Conservation (phyloP, 148 eudicot genomes). For the Vaccinium darrowii region DNA sequence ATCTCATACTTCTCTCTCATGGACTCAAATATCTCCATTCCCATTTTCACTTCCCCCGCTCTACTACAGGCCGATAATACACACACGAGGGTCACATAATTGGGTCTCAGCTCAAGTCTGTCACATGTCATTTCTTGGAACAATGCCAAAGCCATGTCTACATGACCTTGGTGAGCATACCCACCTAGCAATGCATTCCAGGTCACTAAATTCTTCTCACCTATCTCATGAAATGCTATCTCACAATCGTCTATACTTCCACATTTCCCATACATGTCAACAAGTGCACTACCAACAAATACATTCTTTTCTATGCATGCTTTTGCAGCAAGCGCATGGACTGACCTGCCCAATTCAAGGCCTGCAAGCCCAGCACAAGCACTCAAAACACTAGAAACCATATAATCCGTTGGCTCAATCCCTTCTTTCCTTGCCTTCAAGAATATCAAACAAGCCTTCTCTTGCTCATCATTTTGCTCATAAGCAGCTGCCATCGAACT, state of each 20-base stretch:
- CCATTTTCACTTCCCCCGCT: constrained; percentile 49
- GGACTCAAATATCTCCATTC: constrained; percentile 55
- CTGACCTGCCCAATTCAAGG: constrained; percentile 47
- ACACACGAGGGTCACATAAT: constrained; percentile 55
- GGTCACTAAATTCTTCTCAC: constrained; percentile 40
- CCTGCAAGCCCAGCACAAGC: constrained; percentile 56
- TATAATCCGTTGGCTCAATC: constrained; percentile 42
- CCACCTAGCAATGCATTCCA: constrained; percentile 63
- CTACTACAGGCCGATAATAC: constrained; percentile 60
- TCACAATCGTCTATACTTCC: constrained; percentile 61
- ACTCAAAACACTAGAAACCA: constrained; percentile 61
- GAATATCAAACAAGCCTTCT: constrained; percentile 46
- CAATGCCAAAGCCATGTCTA: constrained; percentile 44
- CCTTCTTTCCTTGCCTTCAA: constrained; percentile 31
- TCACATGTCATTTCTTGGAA: constrained; percentile 36
- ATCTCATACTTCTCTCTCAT: constrained; percentile 41
- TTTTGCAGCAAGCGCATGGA: constrained; percentile 52
- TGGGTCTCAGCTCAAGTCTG: constrained; percentile 30
- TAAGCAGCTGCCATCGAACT: constrained; percentile 53
- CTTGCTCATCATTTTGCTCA: constrained; percentile 55
- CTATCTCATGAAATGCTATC: constrained; percentile 38
- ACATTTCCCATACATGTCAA: constrained; percentile 72
- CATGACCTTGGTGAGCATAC: constrained; percentile 57
- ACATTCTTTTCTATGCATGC: constrained; percentile 37
- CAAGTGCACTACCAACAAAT: constrained; percentile 59